Base-by-base conservation (phyloP, 1,284 basidiomycete species). In the Pisolithus thermaeus region DNA sequence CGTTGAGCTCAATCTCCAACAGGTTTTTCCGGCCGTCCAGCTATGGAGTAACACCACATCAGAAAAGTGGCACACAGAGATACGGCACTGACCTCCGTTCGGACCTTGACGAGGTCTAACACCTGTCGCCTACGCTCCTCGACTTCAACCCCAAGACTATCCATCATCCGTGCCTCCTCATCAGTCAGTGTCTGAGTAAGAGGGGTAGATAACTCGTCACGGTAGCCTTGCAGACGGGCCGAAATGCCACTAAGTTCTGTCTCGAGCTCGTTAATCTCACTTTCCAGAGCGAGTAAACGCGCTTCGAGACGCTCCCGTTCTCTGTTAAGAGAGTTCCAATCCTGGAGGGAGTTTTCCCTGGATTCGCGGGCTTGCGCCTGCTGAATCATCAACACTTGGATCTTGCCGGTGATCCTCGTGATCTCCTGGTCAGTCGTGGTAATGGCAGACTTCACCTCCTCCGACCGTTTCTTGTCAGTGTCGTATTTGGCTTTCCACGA, bases 1-100 rank as follows among this genome's bases (percentile, higher is more conserved):
- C 96, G 56, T 90, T 92, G 32, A 99, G 76, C 67, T 99, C 96
- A 49, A 98, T 95, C 67, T 97, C 92, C 22, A 97, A 72, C 12
- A 85, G 72, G 62, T 85, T 90, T 69, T 91, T 92, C 57, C 79
- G 78, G 22, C 84, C 80, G 37, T 88, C 84, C 51, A 95, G 70
- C 91, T 97, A 53, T 37, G 56, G 49, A 22, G 39, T 25, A 28
- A 12, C 7, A 14, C 59, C 18, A 55, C 38, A 42, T 28, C 39
- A 25, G 41, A 3, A n/a, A 41, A 28, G 46, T 44, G 46, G 40
- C 40, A 41, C 39, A 16, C 30, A 35, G 30, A 20, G 40, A 23
- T 5, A 27, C 45, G 52, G 25, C 7, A 64, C 82, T 50, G 53
- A 92, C 92, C 73, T 92, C 82, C 47, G 84, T 82, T 61, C 87